phyloP scores from a whole-genome alignment of 2,329 filamentous ascomycete genomes.

The Chrysoporthe puriensis region DNA sequence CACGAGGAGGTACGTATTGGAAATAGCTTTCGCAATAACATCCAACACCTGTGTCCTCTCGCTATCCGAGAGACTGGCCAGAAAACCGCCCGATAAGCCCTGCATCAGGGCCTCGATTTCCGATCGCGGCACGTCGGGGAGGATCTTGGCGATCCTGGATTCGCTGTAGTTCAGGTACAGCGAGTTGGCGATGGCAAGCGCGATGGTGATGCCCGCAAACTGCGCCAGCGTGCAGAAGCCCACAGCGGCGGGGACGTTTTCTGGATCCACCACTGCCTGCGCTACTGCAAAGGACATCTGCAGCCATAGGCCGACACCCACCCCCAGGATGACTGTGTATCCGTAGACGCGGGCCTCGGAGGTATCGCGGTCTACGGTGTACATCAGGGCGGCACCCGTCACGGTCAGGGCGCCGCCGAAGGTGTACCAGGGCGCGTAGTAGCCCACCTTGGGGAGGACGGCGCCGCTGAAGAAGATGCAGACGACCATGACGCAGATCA shows the following conservation, averaged over 20 bases:
- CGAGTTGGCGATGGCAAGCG: conserved; percentile 39
- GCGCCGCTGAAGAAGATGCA: not conserved
- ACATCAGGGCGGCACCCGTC: conserved; percentile 35
- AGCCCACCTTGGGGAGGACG: conserved; percentile 43
- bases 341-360: conserved; percentile 34
- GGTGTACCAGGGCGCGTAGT: conserved; percentile 41
- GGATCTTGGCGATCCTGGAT: conserved; percentile 2
- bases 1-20: too few species aligned
- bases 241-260: conserved; percentile 32
- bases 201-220: too few species aligned
- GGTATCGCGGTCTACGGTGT: conserved; percentile 32
- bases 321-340: conserved; percentile 41
- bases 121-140: conserved; percentile 1
- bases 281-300: conserved; percentile 43
- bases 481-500: not conserved
- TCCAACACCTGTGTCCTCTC: too few species aligned
- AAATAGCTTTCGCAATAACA: too few species aligned
- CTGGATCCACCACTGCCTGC: conserved; percentile 37
- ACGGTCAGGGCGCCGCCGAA: conserved; percentile 38
- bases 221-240: conserved; percentile 39
- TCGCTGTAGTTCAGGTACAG: conserved; percentile 40
- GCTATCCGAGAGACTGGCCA: too few species aligned
- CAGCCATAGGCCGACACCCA: conserved; percentile 41
- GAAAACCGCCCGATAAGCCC: too few species aligned
- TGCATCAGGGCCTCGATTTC: too few species aligned